These are phyloP conservation scores for Rhytidhysteron rufulum DNA, from an alignment of 2,329 filamentous ascomycete species.

Conservation along the genomic window DNA sequence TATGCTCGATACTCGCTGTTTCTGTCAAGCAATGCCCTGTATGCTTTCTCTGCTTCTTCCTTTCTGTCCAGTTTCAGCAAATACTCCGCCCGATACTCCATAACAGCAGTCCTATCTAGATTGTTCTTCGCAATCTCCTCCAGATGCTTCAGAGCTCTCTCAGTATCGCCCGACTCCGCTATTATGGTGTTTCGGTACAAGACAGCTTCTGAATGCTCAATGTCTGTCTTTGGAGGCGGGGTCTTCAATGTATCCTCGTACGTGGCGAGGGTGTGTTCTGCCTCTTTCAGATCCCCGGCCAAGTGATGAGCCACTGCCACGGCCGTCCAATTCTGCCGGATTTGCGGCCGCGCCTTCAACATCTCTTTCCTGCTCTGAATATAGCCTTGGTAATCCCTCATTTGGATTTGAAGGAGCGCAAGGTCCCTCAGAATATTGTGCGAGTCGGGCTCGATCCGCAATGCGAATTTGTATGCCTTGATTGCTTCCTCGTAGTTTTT, in stretches of 20 bases:
- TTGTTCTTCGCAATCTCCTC: constrained; percentile 72
- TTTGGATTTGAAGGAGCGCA: constrained; percentile 89
- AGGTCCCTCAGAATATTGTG: constrained; percentile 91
- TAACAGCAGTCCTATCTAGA: constrained; percentile 76
- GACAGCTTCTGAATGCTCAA: constrained; percentile 89
- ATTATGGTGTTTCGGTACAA: constrained; percentile 96
- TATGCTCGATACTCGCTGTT: constrained; percentile 87
- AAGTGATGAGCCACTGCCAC: constrained; percentile 90
- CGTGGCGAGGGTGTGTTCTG: constrained; percentile 84
- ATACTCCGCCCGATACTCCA: constrained; percentile 85
- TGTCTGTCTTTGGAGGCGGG: constrained; percentile 70
- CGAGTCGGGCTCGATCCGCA: constrained; percentile 90
- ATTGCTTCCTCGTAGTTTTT: constrained; percentile 99
- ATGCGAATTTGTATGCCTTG: constrained; percentile 96
- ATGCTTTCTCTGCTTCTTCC: constrained; percentile 77
- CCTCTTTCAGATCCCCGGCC: constrained; percentile 76
- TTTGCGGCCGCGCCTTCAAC: constrained; percentile 74
- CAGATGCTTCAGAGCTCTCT: constrained; percentile 82
- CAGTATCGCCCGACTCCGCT: constrained; percentile 77
- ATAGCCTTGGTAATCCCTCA: constrained; percentile 92
- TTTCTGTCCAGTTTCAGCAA: constrained; percentile 71
- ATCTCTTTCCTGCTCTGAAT: constrained; percentile 84
- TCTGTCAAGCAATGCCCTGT: constrained; percentile 74
- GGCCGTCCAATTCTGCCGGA: constrained; percentile 97
- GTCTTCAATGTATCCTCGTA: constrained; percentile 92